Evolutionary conservation across 257 asterid species (phyloP), one percentile per base, ranked within the genome.

Genomic region (Solanum ossicruentum): DNA sequence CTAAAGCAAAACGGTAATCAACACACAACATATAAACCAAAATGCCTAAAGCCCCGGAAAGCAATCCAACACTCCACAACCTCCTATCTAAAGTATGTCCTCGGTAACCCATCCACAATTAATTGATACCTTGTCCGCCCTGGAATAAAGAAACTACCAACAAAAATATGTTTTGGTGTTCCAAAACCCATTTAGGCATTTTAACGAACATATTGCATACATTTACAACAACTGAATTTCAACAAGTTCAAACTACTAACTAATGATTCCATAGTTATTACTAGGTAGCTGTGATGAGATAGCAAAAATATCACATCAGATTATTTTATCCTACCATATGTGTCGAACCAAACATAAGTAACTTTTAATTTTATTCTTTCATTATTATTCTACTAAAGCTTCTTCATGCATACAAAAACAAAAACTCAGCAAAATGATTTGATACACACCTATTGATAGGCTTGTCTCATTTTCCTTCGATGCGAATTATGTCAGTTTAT

Each of bases 251-350:
- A 65, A 12, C 3, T 6, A 65, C 11, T 65, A 65, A 65, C 39
- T 21, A 61, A 65, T 65, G 45, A 65, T 65, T 1, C 72, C 72
- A 0, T 7, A 65, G 6, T 65, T 28, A 65, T 26, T 20, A 20
- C 60, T 8, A 45, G 2, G 49, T 45, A 0, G 1, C 1, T 58
- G 1, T n/a, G 0, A 58, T 58, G 8, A 0, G 66, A 0, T 10
- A 58, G 8, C 32, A 4, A 36, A 36, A 36, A 36, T 36, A 36
- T 36, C 39, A 36, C 39, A 36, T 36, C 39, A 36, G 39, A 3
- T 36, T 36, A 36, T 36, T 36, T 3, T 36, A 4, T 36, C 39
- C 39, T 4, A 36, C 39, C 39, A 36, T 3, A 36, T 36, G 39
- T 36, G 39, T 36, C 6, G 39, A 36, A 36, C 39, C 39, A 36